phyloP scores from a whole-genome alignment of 2,329 filamentous ascomycete genomes.

The Fusarium chlamydosporum region DNA sequence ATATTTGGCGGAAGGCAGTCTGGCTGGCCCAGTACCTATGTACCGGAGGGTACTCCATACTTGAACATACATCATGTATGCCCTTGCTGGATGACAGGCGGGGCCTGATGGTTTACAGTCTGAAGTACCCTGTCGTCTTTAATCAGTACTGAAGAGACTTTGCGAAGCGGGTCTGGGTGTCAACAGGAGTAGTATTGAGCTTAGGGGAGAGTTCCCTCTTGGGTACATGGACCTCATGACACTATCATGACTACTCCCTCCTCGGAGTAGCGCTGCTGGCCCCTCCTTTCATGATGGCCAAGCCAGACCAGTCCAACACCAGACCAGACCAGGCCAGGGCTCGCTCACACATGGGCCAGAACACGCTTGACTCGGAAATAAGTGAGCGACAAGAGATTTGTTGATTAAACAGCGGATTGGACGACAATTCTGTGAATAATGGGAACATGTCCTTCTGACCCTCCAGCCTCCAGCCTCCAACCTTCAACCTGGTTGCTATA shows the following conservation, averaged over 20 bases:
- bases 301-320: conserved; percentile 2
- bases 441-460: conserved; percentile 40
- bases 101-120: conserved; percentile 24
- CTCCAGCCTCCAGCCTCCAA: conserved; percentile 22
- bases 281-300: conserved; percentile 42
- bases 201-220: conserved; percentile 26
- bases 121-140: conserved; percentile 40
- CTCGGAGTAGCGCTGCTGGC: conserved; percentile 31
- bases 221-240: conserved; percentile 42
- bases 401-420: conserved; percentile 35
- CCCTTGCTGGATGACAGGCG: conserved; percentile 36
- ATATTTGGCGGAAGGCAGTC: conserved; percentile 24
- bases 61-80: conserved; percentile 30
- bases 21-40: conserved; percentile 13
- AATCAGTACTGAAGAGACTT: conserved; percentile 33
- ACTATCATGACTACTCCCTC: conserved; percentile 40
- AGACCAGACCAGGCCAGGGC: conserved; percentile 11
- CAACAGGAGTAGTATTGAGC: conserved; percentile 13
- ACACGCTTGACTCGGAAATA: conserved; percentile 36
- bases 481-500: conserved; percentile 18
- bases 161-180: conserved; percentile 22
- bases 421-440: conserved; percentile 17
- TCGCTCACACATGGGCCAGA: conserved; percentile 24
- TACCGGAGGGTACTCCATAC: conserved; percentile 39
- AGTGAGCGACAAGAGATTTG: conserved; percentile 18